A percentile compares a stretch with the other conserved stretches of the same genome.
These are phyloP conservation scores for Aspergillus jensenii DNA, from an alignment of 2,329 filamentous ascomycete species.

Conservation along the genomic window DNA sequence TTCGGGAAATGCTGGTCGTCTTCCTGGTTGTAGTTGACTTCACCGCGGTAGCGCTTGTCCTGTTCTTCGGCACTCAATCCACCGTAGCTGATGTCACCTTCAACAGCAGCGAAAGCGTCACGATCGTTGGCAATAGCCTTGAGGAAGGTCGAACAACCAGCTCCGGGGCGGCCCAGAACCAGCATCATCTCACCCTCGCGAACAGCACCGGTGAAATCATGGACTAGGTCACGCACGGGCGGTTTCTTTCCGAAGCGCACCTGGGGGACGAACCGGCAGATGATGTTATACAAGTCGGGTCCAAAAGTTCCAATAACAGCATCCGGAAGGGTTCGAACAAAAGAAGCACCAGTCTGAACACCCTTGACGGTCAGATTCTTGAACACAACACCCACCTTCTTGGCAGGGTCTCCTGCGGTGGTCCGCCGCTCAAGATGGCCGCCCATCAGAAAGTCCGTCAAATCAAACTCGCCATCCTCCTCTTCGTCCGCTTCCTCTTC, in stretches of 20 bases:
- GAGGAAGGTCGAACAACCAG: constrained; percentile 74
- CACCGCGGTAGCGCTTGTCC: constrained; percentile 67
- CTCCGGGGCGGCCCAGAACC: constrained; percentile 70
- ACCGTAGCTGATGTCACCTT: constrained; percentile 70
- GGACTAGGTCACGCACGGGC: constrained; percentile 57
- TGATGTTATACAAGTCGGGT: constrained; percentile 69
- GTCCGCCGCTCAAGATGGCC: constrained; percentile 74
- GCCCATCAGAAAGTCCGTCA: constrained; percentile 69
- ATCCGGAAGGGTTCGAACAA: constrained; percentile 71
- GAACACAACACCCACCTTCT: constrained; percentile 76
- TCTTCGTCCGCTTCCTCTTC: constrained; percentile 36
- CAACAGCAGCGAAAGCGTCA: constrained; percentile 63
- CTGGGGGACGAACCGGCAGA: constrained; percentile 56
- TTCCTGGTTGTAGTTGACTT: constrained; percentile 76
- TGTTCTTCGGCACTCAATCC: constrained; percentile 69
- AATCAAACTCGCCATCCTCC: constrained; percentile 56
- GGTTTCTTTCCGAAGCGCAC: constrained; percentile 50
- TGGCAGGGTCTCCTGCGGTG: constrained; percentile 63
- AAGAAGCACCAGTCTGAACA: constrained; percentile 63
- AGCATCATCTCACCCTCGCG: constrained; percentile 71
- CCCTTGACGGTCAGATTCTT: constrained; percentile 75
- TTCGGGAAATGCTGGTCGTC: constrained; percentile 74
- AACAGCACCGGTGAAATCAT: constrained; percentile 67
- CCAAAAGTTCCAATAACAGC: constrained; percentile 77
- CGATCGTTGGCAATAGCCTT: constrained; percentile 73